These are phyloP conservation scores for Podaxis sp. DNA, from an alignment of 768 basidiomycete genomes.

Conservation along the genomic window DNA sequence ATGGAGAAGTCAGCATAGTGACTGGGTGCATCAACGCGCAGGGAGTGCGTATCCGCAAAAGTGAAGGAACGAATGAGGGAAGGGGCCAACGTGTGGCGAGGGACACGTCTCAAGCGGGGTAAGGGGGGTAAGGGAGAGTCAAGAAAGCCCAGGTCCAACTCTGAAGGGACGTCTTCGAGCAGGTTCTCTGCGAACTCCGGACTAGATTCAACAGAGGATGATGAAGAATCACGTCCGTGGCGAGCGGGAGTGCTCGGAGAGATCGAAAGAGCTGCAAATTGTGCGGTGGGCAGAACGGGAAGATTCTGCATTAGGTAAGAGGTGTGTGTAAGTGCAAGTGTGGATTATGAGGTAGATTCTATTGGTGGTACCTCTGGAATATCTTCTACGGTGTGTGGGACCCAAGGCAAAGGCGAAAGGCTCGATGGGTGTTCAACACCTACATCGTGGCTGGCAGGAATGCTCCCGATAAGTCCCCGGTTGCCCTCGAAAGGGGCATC, in stretches of 20 bases:
- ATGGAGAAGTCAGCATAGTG: slow-evolving; percentile 38
- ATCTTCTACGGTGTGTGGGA: neutral
- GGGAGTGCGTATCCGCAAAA: slow-evolving; percentile 37
- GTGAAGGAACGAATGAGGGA: slow-evolving; percentile 44
- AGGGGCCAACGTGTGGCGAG: slow-evolving; percentile 30
- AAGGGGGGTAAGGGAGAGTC: slow-evolving; percentile 30
- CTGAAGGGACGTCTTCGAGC: slow-evolving; percentile 38
- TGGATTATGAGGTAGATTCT: neutral
- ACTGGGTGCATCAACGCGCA: slow-evolving; percentile 31
- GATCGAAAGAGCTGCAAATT: slow-evolving; percentile 58
- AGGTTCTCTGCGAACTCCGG: slow-evolving; percentile 43
- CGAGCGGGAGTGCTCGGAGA: slow-evolving; percentile 51
- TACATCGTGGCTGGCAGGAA: slow-evolving; percentile 34
- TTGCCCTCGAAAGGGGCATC: slow-evolving; percentile 38
- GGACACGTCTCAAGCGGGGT: slow-evolving; percentile 27
- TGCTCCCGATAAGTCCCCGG: slow-evolving; percentile 31
- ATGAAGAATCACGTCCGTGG: slow-evolving; percentile 43
- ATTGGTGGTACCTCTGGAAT: slow-evolving; percentile 5
- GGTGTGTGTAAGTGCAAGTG: slow-evolving; percentile 18
- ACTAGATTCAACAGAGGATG: slow-evolving; percentile 60
- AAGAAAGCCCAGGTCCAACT: slow-evolving; percentile 37
- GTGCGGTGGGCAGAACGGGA: slow-evolving; percentile 35
- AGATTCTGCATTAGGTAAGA: slow-evolving; percentile 25
- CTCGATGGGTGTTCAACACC: slow-evolving; percentile 39
- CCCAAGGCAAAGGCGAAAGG: slow-evolving; percentile 32